phyloP scores from a whole-genome alignment of 2,329 filamentous ascomycete genomes.

The Ascochyta clinopodiicola region DNA sequence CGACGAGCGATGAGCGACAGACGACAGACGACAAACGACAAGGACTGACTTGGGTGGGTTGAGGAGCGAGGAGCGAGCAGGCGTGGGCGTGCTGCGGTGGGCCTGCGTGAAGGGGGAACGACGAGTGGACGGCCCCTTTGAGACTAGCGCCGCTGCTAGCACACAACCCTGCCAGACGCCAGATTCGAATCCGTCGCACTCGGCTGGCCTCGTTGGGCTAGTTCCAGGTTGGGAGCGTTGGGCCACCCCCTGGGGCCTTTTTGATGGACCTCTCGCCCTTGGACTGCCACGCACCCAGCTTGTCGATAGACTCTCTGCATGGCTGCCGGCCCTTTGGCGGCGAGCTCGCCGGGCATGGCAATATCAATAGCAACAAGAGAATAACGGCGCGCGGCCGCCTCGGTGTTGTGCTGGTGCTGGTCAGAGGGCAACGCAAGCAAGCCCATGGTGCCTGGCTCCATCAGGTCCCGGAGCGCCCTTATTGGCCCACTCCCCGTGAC shows the following conservation, averaged over 20 bases:
- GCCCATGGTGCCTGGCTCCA: conserved; percentile 6
- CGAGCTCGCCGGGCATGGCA: too few species aligned
- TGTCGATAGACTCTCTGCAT: too few species aligned
- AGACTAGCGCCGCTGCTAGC: conserved; percentile 4
- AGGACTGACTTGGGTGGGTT: conserved; percentile 29
- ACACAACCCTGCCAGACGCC: neutral
- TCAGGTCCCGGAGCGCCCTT: neutral
- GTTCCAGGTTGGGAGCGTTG: neutral
- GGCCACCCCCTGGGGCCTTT: neutral
- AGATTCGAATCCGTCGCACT: neutral
- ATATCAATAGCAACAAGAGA: too few species aligned
- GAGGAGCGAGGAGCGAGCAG: conserved; percentile 22
- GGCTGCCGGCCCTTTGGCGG: too few species aligned
- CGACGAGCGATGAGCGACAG: conserved; percentile 9
- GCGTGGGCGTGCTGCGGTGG: conserved; percentile 28
- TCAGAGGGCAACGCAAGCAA: conserved; percentile 9
- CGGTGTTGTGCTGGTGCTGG: conserved; percentile 6
- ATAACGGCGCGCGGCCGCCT: neutral
- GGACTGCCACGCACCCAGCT: too few species aligned
- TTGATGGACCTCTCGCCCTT: too few species aligned
- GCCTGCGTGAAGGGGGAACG: conserved; percentile 17
- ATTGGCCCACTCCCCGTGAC: neutral
- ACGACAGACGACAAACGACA: conserved; percentile 10
- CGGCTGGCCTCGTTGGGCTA: conserved; percentile 2
- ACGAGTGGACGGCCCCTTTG: neutral